A percentile compares a stretch with the other conserved stretches of the same genome.
phyloP scores from a whole-genome alignment of 1,139 yeast genomes.

The Nadsonia starkeyi-henricii region DNA sequence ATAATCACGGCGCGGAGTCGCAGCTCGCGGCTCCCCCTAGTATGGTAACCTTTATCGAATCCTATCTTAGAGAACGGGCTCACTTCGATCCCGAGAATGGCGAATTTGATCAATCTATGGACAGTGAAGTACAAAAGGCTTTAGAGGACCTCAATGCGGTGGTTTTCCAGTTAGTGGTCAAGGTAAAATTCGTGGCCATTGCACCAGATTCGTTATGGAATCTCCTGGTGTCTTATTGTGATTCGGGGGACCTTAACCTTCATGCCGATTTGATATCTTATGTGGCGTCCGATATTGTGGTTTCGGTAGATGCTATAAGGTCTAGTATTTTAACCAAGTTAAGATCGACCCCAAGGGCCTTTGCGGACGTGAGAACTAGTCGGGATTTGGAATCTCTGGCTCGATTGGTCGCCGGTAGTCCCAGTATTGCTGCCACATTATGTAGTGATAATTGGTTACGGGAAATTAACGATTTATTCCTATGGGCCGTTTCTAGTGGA shows the following conservation, averaged over 20 bases:
- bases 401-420: neutral
- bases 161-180: neutral
- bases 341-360: neutral
- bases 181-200: neutral
- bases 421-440: neutral
- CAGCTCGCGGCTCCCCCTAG: neutral
- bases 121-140: neutral
- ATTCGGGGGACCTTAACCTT: neutral
- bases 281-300: neutral
- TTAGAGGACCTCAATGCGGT: neutral
- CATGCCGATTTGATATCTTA: neutral
- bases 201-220: neutral
- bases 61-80: neutral
- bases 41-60: neutral
- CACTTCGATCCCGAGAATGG: neutral
- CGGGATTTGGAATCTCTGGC: neutral
- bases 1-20: neutral
- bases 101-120: neutral
- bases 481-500: constrained; percentile 16
- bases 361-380: neutral
- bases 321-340: neutral
- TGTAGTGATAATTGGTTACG: neutral
- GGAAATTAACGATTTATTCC: neutral
- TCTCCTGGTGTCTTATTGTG: neutral
- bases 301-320: neutral